phyloP scores from a whole-genome alignment of 2,329 filamentous ascomycete genomes.

The Phialophora chinensis region DNA sequence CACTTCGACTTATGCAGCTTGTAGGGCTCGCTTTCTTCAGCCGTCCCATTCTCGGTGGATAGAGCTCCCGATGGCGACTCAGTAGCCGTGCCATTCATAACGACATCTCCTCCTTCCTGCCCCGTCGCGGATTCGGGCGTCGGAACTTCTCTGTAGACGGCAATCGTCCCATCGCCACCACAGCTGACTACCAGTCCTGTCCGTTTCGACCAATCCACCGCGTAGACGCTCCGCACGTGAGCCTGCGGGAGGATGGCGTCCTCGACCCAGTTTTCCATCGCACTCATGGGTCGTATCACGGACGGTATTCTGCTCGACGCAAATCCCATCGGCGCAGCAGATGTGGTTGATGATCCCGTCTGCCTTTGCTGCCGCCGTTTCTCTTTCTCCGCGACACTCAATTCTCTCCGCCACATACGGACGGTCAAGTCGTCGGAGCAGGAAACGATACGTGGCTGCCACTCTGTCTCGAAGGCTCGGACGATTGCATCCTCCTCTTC shows the following conservation, averaged over 20 bases:
- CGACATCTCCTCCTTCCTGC: slow-evolving; percentile 36
- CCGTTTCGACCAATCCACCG: slow-evolving; percentile 78
- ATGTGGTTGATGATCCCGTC: slow-evolving; percentile 7
- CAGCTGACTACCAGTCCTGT: slow-evolving; percentile 83
- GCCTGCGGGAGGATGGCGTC: slow-evolving; percentile 74
- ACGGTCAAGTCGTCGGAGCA: slow-evolving; percentile 84
- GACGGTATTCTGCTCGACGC: slow-evolving; percentile 69
- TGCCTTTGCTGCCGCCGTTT: slow-evolving; percentile 22
- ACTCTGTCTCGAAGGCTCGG: slow-evolving; percentile 43
- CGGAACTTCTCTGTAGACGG: slow-evolving; percentile 72
- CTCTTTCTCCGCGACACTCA: slow-evolving; percentile 58
- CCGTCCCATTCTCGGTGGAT: slow-evolving; percentile 3
- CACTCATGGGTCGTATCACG: slow-evolving; percentile 75
- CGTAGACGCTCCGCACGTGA: slow-evolving; percentile 84
- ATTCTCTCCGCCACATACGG: slow-evolving; percentile 75
- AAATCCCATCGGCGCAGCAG: slow-evolving; percentile 32
- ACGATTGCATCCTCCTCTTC: slow-evolving; percentile 16
- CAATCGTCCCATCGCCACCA: slow-evolving; percentile 82
- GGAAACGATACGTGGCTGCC: slow-evolving; percentile 69
- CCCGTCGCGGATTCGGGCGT: slow-evolving; percentile 20
- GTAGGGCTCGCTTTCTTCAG: slow-evolving; percentile 29
- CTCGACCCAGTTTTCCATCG: slow-evolving; percentile 84
- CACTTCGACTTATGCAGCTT: slow-evolving; percentile 61
- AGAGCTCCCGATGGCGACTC: slow-evolving; percentile 27
- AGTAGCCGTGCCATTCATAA: slow-evolving; percentile 39